A percentile compares a stretch with the other conserved stretches of the same genome.
phyloP scores from a whole-genome alignment of 1,139 yeast species.

The Geotrichum citri-aurantii region DNA sequence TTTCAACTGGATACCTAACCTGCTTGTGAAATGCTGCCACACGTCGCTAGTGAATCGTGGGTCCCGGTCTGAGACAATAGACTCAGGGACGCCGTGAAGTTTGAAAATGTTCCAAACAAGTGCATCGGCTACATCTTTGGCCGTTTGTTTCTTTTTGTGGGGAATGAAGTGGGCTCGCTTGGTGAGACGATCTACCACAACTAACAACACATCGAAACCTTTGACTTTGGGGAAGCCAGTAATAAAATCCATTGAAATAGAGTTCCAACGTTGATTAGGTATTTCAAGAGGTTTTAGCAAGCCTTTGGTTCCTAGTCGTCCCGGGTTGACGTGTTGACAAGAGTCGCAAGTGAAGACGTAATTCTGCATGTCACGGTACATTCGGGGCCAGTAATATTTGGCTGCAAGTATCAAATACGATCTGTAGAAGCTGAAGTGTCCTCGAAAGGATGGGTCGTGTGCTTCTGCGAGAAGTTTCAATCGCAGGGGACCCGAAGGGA shows the following conservation, averaged over 20 bases:
- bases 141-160: not conserved
- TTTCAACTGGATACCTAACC: not conserved
- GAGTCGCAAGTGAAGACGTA: too few species aligned
- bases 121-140: not conserved
- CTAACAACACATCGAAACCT: not conserved
- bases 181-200: not conserved
- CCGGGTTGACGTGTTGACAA: too few species aligned
- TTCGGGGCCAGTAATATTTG: not conserved
- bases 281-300: not conserved
- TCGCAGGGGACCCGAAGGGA: not conserved
- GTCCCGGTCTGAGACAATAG: not conserved
- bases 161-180: not conserved
- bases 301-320: not conserved
- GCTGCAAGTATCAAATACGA: not conserved
- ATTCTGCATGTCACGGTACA: not conserved
- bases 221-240: not conserved
- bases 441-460: not conserved
- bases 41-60: not conserved
- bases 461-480: not conserved
- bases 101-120: not conserved
- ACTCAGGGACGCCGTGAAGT: not conserved
- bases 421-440: not conserved
- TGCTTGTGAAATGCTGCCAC: not conserved
- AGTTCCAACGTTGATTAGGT: not conserved
- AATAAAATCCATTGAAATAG: not conserved